Evolutionary conservation across 2,329 filamentous ascomycete species (phyloP), one percentile per base, ranked within the genome.

Genomic region (Pezicula carpinea): DNA sequence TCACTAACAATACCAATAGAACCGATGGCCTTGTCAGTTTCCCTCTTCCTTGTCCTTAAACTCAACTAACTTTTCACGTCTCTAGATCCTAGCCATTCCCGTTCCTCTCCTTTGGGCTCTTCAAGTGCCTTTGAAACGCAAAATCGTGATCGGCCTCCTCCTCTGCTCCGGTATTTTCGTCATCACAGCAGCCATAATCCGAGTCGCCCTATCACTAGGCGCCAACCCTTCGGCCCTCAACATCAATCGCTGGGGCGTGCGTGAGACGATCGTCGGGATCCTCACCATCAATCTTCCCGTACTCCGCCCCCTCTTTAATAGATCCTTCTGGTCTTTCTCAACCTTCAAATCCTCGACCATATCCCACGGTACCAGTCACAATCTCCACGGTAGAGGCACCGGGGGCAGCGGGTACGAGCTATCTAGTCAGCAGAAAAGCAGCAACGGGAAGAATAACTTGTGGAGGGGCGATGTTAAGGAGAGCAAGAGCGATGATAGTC

Each of bases 191-290:
- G 65, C 66, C 17, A 58, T 67, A 38, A 55, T 65, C 13, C 59
- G 64, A 7, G 59, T 59, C 23, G 54, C 58, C n/a, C 56, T 64
- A 44, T 64, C 64, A 0, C 51, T 67, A 2, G 53, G 55, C 21
- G 48, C 53, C 6, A 51, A 50, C 13, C 64, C 63, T 0, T 60
- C 57, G 1, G 62, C 61, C 2, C 51, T 63, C 13, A 64, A 59
- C 44, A 66, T 67, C 43, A 67, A 69, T 39, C 50, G 58, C n/a
- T 68, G 66, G 66, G 66, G 65, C 14, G 57, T 65, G 1, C 56
- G 66, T 39, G 66, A 69, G 45, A 66, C 63, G 2, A 54, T 64
- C 23, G 60, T 66, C n/a, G 64, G 61, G 14, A 61, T 66, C 17
- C 48, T 66, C n/a, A 60, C 64, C 3, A 63, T 67, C 39, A 66